Base-by-base conservation (phyloP, 805 yeast genomes). In the Candida sphagnicola region DNA sequence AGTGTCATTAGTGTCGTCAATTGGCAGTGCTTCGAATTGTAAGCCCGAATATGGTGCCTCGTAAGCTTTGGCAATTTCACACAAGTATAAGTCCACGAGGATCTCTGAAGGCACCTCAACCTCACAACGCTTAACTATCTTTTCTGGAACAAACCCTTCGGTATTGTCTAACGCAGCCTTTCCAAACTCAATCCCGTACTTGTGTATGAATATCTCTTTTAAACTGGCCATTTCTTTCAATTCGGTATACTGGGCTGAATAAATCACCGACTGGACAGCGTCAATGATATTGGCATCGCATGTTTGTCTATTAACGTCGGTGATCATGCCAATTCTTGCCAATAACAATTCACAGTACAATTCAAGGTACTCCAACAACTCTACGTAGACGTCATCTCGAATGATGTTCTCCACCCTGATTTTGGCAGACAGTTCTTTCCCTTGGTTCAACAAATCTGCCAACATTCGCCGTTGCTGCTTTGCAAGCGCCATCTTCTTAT, bases 341-440 rank as follows among this genome's bases (percentile, higher is more conserved):
- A 84, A 70, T 15, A 86, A 57, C 3, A 88, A 65, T 59, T 89
- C 96, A 53, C 95, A 82, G 56, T 86, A 86, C 14, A 89, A 64
- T 59, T 89, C 96, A 34, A 88, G 59, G 33, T 77, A 76, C 57
- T 89, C 96, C 38, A 88, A 63, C 17, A 88, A 65, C 61, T 88
- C 96, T 16, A 85, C 76, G 51, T 81, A 77, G 23, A 85, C 77
- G 53, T 88, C 96, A 48, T 86, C 91, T 25, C 90, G 72, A 23
- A 89, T 85, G 40, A 88, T 77, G 49, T 85, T 84, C 56, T 88
- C 96, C 3, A 86, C 91, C 35, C 95, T 62, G 40, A 87, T 87
- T 40, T 75, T 74, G 8, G 96, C 96, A 49, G 89, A 85, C 36
- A 82, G 80, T 45, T 86, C 90, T 53, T 85, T 87, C 5, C 87